These are phyloP conservation scores for Piromyces sp. DNA, from an alignment of 192 early-diverging fungal species.

Conservation along the genomic window DNA sequence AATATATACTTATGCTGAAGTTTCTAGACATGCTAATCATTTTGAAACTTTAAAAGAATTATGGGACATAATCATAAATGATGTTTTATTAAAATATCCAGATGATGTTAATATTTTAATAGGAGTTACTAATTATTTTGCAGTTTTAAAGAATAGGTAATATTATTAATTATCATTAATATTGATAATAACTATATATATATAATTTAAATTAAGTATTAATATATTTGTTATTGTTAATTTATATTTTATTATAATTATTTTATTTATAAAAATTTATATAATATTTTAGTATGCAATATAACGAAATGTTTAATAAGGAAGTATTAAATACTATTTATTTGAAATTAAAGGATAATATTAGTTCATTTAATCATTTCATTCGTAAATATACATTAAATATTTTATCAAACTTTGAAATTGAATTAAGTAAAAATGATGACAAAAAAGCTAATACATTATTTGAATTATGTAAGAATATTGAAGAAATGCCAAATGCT, in stretches of 20 bases:
- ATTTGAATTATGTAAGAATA: constrained; percentile 17
- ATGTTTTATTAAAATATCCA: background rate
- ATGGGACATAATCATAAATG: background rate
- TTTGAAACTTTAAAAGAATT: background rate
- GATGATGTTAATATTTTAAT: background rate
- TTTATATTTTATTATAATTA: too few relatives aligned
- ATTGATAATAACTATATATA: too few relatives aligned
- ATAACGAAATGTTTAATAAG: constrained; percentile 10
- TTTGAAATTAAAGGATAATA: constrained; percentile 27
- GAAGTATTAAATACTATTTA: constrained; percentile 26
- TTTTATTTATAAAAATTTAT: too few relatives aligned
- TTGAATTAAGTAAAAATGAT: background rate
- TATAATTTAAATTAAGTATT: too few relatives aligned
- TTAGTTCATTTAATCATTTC: constrained; percentile 34
- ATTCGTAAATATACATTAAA: constrained; percentile 45
- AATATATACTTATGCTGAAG: background rate
- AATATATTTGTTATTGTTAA: too few relatives aligned
- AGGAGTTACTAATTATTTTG: background rate
- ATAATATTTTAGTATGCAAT: constrained; percentile 1
- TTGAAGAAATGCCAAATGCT: constrained; percentile 44
- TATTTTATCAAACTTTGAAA: constrained; percentile 49
- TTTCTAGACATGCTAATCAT: background rate
- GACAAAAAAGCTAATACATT: constrained; percentile 13
- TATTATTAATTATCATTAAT: too few relatives aligned
- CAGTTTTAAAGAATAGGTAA: background rate